Percentiles rank a stretch among this genome's conserved stretches.
Evolutionary conservation across 228 moss, liverwort and hornwort genomes (phyloP).

Genomic region (Sphagnum fallax): DNA sequence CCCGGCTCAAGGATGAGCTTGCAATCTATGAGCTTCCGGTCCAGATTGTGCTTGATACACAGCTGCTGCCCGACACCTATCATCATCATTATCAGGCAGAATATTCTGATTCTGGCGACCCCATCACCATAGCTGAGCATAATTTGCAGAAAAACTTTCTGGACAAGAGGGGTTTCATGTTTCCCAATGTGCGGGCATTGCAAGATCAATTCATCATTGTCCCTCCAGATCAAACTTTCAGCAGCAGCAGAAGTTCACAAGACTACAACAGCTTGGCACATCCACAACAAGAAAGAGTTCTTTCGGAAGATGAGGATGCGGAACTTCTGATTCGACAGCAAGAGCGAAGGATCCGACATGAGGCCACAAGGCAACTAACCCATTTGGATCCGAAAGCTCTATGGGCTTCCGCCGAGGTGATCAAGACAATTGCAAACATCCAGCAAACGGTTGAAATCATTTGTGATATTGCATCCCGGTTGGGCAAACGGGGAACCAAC

Average conservation of each 20-base stretch:
- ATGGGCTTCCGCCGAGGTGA: background rate
- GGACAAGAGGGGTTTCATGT: background rate
- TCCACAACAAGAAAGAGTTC: no score
- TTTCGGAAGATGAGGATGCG: background rate
- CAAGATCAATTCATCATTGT: background rate
- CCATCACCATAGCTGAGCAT: background rate
- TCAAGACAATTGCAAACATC: background rate
- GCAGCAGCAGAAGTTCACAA: background rate
- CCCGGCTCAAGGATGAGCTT: background rate
- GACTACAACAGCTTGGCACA: no score
- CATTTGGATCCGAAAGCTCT: background rate
- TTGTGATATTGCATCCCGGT: background rate
- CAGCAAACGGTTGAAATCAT: background rate
- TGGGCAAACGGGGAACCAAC: background rate
- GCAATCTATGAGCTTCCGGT: background rate
- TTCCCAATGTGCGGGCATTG: background rate
- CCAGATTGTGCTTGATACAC: background rate
- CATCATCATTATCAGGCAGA: no score
- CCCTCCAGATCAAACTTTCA: background rate
- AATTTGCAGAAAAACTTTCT: background rate
- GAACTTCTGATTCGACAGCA: background rate
- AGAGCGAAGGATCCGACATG: background rate
- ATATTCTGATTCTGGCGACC: no score
- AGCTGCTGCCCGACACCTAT: no score
- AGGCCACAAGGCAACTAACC: background rate